Percentiles rank a stretch among this genome's conserved stretches.
phyloP scores from a whole-genome alignment of 176 grass and related monocot genomes.

The Raddia guianensis region DNA sequence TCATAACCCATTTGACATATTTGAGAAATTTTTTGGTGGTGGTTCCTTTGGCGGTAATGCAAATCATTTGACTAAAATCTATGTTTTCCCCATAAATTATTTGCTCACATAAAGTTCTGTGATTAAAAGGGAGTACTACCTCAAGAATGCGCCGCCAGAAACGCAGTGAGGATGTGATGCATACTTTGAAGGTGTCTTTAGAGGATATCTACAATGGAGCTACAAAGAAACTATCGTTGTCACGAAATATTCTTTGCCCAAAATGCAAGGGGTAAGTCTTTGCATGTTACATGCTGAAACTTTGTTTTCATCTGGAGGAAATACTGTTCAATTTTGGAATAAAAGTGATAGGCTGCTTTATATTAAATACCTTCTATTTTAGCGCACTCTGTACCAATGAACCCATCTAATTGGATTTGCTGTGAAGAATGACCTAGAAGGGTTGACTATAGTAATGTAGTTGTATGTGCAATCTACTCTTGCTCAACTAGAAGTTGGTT shows the following conservation, averaged over 20 bases:
- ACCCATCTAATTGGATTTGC: not conserved
- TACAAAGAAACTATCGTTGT: conserved; percentile 67
- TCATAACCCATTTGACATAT: conserved; percentile 79
- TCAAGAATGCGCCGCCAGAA: conserved; percentile 68
- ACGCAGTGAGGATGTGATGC: conserved; percentile 64
- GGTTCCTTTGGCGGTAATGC: conserved; percentile 60
- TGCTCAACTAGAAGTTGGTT: not conserved
- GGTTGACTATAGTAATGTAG: not conserved
- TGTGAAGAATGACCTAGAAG: not conserved
- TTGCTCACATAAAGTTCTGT: conserved; percentile 26
- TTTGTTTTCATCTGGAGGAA: not conserved
- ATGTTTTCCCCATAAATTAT: not conserved
- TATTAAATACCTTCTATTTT: not conserved
- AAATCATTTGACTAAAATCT: not conserved
- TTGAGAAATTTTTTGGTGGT: conserved; percentile 75
- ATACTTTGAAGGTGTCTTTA: conserved; percentile 66
- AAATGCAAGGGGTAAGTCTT: conserved; percentile 79
- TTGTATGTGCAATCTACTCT: not conserved
- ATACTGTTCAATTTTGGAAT: conserved; percentile 9
- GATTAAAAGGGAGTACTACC: conserved; percentile 57
- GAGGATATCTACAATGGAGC: conserved; percentile 73
- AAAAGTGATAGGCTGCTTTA: not conserved
- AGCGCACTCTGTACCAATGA: not conserved
- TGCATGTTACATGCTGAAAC: not conserved
- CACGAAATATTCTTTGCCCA: conserved; percentile 65